Evolutionary conservation across 805 yeast genomes (phyloP), one percentile per base, ranked within the genome.

Genomic region (Monosporozyma unispora): DNA sequence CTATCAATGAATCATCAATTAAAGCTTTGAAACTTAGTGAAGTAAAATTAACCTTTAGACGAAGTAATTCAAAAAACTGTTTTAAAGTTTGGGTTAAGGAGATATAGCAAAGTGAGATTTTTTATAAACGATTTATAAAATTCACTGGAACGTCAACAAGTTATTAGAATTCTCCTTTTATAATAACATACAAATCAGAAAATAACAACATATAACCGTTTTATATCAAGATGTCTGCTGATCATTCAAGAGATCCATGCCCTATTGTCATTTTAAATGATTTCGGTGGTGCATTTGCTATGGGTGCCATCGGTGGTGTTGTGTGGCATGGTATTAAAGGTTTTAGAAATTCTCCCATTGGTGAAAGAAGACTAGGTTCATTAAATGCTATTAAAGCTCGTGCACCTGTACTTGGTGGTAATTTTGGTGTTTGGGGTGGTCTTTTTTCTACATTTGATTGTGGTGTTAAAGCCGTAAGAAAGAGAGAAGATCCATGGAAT

Each of bases 341-440:
- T 46, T 93, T 93, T 78, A 80, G 99, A 70, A 93, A 93, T 77
- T 89, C 97, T 11, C 99, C 99, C 49, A 77, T 83, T 59, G 99
- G 99, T 52, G 99, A 93, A 71, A 81, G 99, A 73, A 77, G 95
- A 62, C 70, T 79, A 52, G 98, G 99, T 50, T 87, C 96, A 19
- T 66, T 91, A 49, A 75, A 87, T 40, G 97, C 98, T 38, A 84
- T 93, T 59, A 88, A 88, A 66, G 87, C 96, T 47, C 80, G 99
- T 69, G 98, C 97, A 2, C 99, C 99, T 38, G 96, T 91, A 46
- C 89, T 91, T 49, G 99, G 99, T 57, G 99, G 99, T 64, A 93
- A 93, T 71, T 91, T 93, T 63, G 99, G 99, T 73, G 96, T 87
- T 38, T 93, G 99, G 99, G 99, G 99, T 76, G 99, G 99, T 53